Conservation (phyloP, 257 asterid species). For the Solanum infundibuliforme region DNA sequence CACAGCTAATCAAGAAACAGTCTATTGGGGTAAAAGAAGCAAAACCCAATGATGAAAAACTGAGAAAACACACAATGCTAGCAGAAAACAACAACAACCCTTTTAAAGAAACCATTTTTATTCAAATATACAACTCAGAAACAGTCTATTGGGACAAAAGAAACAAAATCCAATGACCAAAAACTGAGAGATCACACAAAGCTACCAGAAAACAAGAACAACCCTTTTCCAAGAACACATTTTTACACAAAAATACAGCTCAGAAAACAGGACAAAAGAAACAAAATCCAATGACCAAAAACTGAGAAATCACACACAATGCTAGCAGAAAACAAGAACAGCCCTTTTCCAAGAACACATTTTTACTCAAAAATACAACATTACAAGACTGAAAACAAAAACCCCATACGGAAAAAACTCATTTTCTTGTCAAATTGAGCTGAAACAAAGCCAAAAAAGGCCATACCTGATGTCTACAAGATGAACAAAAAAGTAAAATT, state of each 20-base stretch:
- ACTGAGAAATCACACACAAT: background rate
- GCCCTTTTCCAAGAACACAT: background rate
- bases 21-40: slow-evolving; percentile 22
- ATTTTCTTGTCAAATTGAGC: background rate
- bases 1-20: slow-evolving; percentile 25
- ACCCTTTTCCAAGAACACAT: background rate
- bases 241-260: background rate
- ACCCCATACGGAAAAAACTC: background rate
- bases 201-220: background rate
- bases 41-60: background rate
- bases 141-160: slow-evolving; percentile 15
- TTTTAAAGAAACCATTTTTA: background rate
- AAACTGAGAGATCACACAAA: background rate
- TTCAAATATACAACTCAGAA: background rate
- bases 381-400: background rate
- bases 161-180: background rate
- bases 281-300: background rate
- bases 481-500: background rate
- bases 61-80: slow-evolving; percentile 1
- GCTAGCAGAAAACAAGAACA: background rate
- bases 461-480: background rate
- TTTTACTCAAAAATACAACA: background rate
- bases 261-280: slow-evolving; percentile 4
- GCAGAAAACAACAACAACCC: background rate
- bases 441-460: background rate